Percentiles rank a stretch among this genome's conserved stretches.
These are phyloP conservation scores for Gyrodon lividus DNA, from an alignment of 768 basidiomycete genomes.

Conservation along the genomic window DNA sequence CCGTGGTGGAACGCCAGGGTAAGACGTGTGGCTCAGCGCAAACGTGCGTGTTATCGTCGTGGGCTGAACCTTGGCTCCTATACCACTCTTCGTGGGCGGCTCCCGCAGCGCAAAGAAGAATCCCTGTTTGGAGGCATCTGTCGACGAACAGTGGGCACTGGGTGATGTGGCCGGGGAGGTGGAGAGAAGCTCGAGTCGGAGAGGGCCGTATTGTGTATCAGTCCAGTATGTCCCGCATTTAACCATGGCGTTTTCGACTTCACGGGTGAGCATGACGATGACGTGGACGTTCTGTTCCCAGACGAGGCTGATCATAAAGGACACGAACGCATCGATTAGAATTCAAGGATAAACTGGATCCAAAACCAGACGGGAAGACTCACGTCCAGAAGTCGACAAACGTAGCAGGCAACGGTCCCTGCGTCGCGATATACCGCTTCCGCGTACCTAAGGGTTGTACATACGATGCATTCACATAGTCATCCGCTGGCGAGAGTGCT, in stretches of 20 bases:
- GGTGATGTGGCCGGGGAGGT: constrained; percentile 39
- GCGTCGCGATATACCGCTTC: constrained; percentile 90
- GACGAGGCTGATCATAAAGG: constrained; percentile 52
- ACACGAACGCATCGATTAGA: constrained; percentile 7
- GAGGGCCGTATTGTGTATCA: constrained; percentile 63
- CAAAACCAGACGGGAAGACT: constrained; percentile 32
- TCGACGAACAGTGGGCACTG: constrained; percentile 32
- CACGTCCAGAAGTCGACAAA: constrained; percentile 94
- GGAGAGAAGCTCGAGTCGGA: constrained; percentile 56
- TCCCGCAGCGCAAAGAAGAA: constrained; percentile 44
- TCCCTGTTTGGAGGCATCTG: constrained; percentile 20
- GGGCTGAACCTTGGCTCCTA: constrained; percentile 15
- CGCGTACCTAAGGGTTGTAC: constrained; percentile 83
- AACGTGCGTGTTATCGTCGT: constrained; percentile 61
- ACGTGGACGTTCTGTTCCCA: constrained; percentile 96
- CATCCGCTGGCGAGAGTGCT: constrained; percentile 53
- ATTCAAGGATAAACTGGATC: not conserved
- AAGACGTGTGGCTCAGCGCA: constrained; percentile 58
- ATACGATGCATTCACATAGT: constrained; percentile 95
- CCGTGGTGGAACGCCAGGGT: constrained; percentile 61
- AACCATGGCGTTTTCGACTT: constrained; percentile 81
- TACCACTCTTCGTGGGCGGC: constrained; percentile 7
- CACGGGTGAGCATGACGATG: constrained; percentile 95
- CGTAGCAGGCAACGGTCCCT: constrained; percentile 89
- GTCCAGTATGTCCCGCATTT: constrained; percentile 94